Percentiles rank a stretch among this genome's conserved stretches.
Conservation (phyloP, 116 monocot species). For the Thalassia testudinum region DNA sequence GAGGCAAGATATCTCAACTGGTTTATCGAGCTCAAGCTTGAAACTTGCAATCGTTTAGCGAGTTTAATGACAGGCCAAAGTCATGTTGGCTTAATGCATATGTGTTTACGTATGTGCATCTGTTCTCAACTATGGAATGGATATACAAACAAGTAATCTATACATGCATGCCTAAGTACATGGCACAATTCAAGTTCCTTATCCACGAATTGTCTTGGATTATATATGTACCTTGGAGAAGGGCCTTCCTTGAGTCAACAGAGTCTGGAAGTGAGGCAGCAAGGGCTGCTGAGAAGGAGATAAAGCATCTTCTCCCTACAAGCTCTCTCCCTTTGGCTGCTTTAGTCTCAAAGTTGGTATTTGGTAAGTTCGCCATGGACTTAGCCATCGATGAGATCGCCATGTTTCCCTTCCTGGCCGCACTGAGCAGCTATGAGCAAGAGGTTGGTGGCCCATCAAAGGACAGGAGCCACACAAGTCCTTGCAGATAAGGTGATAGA, state of each 20-base stretch:
- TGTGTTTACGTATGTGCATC: background rate
- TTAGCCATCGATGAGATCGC: background rate
- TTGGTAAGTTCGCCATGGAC: constrained; percentile 4
- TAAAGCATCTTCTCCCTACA: constrained; percentile 7
- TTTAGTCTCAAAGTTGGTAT: background rate
- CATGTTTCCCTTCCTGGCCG: background rate
- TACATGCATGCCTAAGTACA: too few relatives aligned
- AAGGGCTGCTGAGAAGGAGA: constrained; percentile 5
- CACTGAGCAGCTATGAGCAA: background rate
- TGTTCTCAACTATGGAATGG: too few relatives aligned
- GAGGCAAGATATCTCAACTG: too few relatives aligned
- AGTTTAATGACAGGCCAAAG: too few relatives aligned
- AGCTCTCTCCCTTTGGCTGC: background rate
- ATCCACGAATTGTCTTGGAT: too few relatives aligned
- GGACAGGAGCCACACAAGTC: background rate
- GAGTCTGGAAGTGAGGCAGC: constrained; percentile 10
- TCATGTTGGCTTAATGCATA: too few relatives aligned
- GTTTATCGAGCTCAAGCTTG: too few relatives aligned
- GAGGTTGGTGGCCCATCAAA: background rate
- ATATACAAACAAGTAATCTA: too few relatives aligned
- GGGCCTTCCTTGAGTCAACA: constrained; percentile 8
- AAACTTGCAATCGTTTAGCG: too few relatives aligned
- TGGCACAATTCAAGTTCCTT: too few relatives aligned
- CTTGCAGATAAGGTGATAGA: background rate
- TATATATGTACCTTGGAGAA: constrained; percentile 21